Conservation (phyloP, 768 basidiomycete species). For the Lyophyllum semitale region DNA sequence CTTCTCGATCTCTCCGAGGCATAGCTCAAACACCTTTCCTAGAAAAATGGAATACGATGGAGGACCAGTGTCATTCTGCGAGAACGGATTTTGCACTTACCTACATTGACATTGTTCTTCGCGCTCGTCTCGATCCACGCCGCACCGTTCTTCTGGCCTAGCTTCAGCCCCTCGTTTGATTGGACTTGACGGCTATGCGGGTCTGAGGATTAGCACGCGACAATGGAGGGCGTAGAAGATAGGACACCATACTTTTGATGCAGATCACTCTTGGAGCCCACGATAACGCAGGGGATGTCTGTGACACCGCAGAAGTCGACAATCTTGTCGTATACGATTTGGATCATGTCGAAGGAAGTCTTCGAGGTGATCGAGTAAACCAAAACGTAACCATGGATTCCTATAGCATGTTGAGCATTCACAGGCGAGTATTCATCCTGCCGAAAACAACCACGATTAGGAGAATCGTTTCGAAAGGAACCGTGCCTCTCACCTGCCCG, state of each 20-base stretch:
- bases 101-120: slow-evolving; percentile 83
- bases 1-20: slow-evolving; percentile 82
- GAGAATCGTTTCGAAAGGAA: not conserved
- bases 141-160: slow-evolving; percentile 72
- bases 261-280: slow-evolving; percentile 91
- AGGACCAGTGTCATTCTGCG: not conserved
- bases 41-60: slow-evolving; percentile 6
- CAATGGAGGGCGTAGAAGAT: slow-evolving; percentile 11
- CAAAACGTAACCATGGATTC: slow-evolving; percentile 95
- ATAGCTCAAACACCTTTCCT: slow-evolving; percentile 86
- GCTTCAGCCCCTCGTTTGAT: slow-evolving; percentile 67
- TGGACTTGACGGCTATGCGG: slow-evolving; percentile 68
- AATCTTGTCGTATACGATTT: slow-evolving; percentile 95
- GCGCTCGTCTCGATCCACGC: slow-evolving; percentile 91
- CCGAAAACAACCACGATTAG: not conserved
- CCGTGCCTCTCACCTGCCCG: slow-evolving; percentile 71
- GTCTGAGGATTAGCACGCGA: slow-evolving; percentile 20
- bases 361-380: slow-evolving; percentile 92
- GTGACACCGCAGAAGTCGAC: slow-evolving; percentile 85
- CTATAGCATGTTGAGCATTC: slow-evolving; percentile 91
- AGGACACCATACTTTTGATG: slow-evolving; percentile 57
- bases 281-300: slow-evolving; percentile 90
- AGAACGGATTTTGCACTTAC: slow-evolving; percentile 49
- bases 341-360: slow-evolving; percentile 93
- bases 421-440: slow-evolving; percentile 97